phyloP scores from a whole-genome alignment of 1,284 basidiomycete species.

The Cryptococcus sp. region DNA sequence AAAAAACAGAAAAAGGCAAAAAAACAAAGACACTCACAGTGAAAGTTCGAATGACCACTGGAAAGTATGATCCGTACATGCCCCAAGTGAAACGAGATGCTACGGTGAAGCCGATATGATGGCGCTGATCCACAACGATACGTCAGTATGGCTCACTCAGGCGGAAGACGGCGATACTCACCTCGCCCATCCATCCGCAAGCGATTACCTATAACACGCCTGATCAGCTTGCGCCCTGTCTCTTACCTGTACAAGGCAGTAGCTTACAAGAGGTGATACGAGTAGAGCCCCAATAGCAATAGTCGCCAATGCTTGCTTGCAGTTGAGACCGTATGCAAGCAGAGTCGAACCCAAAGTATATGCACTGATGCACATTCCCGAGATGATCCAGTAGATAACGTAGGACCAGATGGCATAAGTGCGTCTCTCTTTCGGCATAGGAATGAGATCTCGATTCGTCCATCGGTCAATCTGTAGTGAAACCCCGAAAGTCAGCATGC shows the following conservation, averaged over 20 bases:
- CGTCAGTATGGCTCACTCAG: conserved; percentile 2
- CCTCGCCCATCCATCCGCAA: conserved; percentile 29
- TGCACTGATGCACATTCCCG: conserved; percentile 34
- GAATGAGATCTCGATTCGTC: conserved; percentile 41
- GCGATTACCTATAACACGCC: conserved; percentile 37
- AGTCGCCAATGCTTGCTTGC: too few relatives aligned
- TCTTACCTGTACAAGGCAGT: too few relatives aligned
- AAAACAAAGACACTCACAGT: too few relatives aligned
- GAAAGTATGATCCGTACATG: conserved; percentile 34
- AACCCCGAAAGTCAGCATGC: too few relatives aligned
- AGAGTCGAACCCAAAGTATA: conserved; percentile 31
- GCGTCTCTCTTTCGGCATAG: conserved; percentile 34
- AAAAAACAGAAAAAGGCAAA: too few relatives aligned
- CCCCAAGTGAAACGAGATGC: conserved; percentile 31
- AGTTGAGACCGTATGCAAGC: conserved; percentile 25
- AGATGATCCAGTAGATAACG: conserved; percentile 20
- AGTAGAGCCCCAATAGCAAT: background rate
- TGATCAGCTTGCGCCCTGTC: too few relatives aligned
- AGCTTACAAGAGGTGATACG: background rate
- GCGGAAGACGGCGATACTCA: conserved; percentile 19
- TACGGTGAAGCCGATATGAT: conserved; percentile 39
- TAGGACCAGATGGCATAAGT: conserved; percentile 34
- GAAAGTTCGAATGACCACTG: too few relatives aligned
- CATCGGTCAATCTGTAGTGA: conserved; percentile 27
- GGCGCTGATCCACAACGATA: conserved; percentile 25